Base-by-base conservation (phyloP, 768 basidiomycete genomes). In the Pleurotus djamor region DNA sequence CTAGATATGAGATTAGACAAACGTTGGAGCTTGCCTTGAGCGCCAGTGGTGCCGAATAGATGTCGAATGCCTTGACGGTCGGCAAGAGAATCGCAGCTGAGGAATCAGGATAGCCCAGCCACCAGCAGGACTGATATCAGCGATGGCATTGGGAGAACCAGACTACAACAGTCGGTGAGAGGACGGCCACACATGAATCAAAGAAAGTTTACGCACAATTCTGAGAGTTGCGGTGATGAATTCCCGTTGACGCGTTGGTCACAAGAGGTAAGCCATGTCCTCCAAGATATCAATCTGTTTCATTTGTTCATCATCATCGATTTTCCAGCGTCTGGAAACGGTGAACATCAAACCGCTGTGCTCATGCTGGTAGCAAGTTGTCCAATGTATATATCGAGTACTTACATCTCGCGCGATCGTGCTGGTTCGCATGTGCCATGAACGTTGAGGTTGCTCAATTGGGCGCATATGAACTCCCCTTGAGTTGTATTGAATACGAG, bases 271-370 rank as follows among this genome's bases (percentile, higher is more conserved):
- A 45, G 82, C 70, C 35, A 3, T 12, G 6, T 16, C 5, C 13
- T 32, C 44, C 12, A 4, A 43, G 7, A 14, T 13, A 32, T 3
- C 14, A 5, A 54, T 33, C 10, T 43, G 12, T 5, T 10, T 43
- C 54, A 43, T 43, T 17, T 37, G 16, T 4, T 5, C 14, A 34
- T 5, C 10, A 28, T 28, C 21, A 41, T 5, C 38, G 14, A 16
- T 48, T 13, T 48, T 32, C 2, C 64, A 93, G 91, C 87, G 91
- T 17, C 72, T 92, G 64, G 92, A 93, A 71, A 86, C 79, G 47
- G 79, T 92, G 21, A 80, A 85, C 62, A 83, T 78, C 59, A 86
- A 81, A 61, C 88, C 91, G 4, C 70, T 93, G 58, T 83, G 89
- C 61, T 82, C 84, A 56, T 91, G 89, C 66, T 93, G 88, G 87